These are phyloP conservation scores for Royoungia palumana DNA, from an alignment of 768 basidiomycete species.

Conservation along the genomic window DNA sequence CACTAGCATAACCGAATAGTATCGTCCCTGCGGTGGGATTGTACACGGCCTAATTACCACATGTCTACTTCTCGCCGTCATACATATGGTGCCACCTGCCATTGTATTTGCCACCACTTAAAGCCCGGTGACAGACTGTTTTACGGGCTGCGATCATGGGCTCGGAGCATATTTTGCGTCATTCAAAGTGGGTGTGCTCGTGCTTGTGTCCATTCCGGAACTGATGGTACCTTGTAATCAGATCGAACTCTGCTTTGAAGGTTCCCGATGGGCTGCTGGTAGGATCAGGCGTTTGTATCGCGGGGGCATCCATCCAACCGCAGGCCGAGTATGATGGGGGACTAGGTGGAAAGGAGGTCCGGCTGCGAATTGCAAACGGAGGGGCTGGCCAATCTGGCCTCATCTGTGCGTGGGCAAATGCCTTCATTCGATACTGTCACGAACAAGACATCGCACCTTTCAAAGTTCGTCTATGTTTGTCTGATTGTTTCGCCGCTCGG, in stretches of 20 bases:
- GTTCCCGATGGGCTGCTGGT: constrained; percentile 1
- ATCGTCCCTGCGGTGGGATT: too few species aligned
- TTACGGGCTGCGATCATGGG: neutral
- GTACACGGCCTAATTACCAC: too few species aligned
- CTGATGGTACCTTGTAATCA: neutral
- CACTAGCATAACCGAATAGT: too few species aligned
- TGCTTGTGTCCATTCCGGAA: neutral
- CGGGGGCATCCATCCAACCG: constrained; percentile 11
- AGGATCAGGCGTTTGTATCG: constrained; percentile 1
- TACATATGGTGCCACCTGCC: too few species aligned
- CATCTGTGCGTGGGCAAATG: constrained; percentile 45
- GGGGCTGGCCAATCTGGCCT: constrained; percentile 52
- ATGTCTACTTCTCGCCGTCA: too few species aligned
- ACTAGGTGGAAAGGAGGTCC: constrained; percentile 31
- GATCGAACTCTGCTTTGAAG: neutral
- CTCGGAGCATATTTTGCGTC: neutral
- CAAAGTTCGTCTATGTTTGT: constrained; percentile 30
- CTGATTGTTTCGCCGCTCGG: neutral
- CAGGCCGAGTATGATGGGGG: constrained; percentile 41
- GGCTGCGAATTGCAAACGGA: constrained; percentile 47
- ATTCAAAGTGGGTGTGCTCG: constrained; percentile 2
- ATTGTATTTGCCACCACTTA: neutral
- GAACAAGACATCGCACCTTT: constrained; percentile 24
- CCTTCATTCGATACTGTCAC: constrained; percentile 37
- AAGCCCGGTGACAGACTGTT: neutral